phyloP scores from a whole-genome alignment of 2,329 filamentous ascomycete species.

The Colletotrichum cordylinicola region DNA sequence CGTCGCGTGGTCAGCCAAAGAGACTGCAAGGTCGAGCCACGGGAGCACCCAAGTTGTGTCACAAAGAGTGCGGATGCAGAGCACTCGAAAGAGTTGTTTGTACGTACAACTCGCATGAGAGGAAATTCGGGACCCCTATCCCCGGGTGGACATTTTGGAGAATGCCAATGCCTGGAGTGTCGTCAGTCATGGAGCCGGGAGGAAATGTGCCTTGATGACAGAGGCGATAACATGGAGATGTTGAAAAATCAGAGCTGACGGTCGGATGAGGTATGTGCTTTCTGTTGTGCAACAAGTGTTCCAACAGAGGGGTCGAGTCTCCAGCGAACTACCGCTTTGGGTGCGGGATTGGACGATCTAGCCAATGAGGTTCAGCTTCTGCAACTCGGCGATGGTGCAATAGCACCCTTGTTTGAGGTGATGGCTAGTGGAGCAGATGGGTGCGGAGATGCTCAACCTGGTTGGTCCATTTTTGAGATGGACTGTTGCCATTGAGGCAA shows the following conservation, averaged over 20 bases:
- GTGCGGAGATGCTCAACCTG: constrained; percentile 14
- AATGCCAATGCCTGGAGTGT: constrained; percentile 5
- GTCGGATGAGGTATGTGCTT: not conserved
- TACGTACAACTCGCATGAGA: not conserved
- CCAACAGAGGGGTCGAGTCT: not conserved
- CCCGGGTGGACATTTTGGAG: not conserved
- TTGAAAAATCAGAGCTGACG: constrained; percentile 18
- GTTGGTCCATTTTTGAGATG: not conserved
- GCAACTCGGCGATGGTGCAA: constrained; percentile 24
- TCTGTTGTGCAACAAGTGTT: constrained; percentile 1
- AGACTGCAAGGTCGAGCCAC: not conserved
- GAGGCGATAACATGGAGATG: constrained; percentile 10
- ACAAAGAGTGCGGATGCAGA: not conserved
- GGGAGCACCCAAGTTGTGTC: not conserved
- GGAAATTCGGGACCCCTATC: constrained; percentile 1
- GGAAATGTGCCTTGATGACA: constrained; percentile 9
- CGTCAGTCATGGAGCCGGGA: constrained; percentile 14
- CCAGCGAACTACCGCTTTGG: constrained; percentile 14
- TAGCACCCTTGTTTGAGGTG: constrained; percentile 22
- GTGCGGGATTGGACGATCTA: not conserved
- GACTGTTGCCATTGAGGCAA: not conserved
- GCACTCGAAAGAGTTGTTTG: not conserved
- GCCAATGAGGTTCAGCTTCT: constrained; percentile 21
- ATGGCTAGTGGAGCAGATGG: constrained; percentile 7
- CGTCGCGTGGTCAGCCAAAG: not conserved